phyloP scores from a whole-genome alignment of 352 stramenopile species.

The Achlya hypogyna region DNA sequence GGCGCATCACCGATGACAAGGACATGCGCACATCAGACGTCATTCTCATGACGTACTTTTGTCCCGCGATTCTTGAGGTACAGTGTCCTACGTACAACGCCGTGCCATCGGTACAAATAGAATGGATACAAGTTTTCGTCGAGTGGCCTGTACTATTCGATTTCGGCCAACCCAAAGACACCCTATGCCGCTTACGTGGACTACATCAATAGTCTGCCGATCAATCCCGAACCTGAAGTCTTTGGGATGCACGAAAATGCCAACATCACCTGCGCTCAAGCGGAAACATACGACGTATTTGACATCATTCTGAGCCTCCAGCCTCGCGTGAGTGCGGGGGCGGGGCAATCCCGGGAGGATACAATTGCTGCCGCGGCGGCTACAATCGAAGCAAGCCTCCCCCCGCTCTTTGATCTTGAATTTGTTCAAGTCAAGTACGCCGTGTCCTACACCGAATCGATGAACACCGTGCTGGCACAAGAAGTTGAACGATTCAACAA shows the following conservation, averaged over 20 bases:
- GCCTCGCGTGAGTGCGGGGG: conserved; percentile 64
- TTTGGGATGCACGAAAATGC: conserved; percentile 94
- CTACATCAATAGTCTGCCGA: conserved; percentile 89
- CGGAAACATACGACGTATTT: conserved; percentile 83
- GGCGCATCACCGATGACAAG: conserved; percentile 86
- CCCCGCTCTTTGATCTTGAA: conserved; percentile 76
- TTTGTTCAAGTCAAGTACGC: conserved; percentile 77
- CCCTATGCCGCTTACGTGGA: conserved; percentile 79
- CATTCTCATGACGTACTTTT: conserved; percentile 87
- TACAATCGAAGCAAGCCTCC: conserved; percentile 71
- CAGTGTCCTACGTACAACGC: conserved; percentile 1
- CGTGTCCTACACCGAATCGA: conserved; percentile 83
- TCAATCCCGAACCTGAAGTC: conserved; percentile 87
- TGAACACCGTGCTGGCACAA: conserved; percentile 90
- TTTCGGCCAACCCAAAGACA: conserved; percentile 49
- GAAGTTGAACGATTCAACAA: conserved; percentile 88
- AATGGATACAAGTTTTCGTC: conserved; percentile 58
- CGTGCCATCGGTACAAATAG: neutral
- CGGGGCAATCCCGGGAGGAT: conserved; percentile 75
- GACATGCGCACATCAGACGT: conserved; percentile 87
- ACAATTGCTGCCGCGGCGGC: conserved; percentile 80
- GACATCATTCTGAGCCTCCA: conserved; percentile 62
- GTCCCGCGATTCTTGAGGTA: conserved; percentile 63
- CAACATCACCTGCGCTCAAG: conserved; percentile 89
- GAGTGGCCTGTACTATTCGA: conserved; percentile 61